Conservation (phyloP, 2,329 filamentous ascomycete genomes). For the Didymella arachidicola region DNA sequence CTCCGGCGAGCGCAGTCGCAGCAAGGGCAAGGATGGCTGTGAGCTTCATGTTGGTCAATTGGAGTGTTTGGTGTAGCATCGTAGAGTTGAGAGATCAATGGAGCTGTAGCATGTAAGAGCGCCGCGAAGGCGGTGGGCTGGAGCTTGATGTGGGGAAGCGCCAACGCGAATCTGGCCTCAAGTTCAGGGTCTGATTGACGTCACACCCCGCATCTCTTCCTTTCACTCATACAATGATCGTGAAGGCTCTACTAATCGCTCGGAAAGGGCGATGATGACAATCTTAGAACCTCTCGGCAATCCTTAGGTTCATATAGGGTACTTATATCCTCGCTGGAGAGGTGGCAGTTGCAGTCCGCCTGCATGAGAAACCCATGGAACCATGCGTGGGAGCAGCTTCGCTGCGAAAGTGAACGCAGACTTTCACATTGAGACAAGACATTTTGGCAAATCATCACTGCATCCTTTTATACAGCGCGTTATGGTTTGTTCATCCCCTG, state of each 20-base stretch:
- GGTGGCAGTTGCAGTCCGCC: not conserved
- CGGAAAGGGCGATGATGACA: not conserved
- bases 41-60: constrained; percentile 54
- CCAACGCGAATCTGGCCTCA: constrained; percentile 20
- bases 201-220: not conserved
- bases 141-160: constrained; percentile 21
- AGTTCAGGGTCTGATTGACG: constrained; percentile 15
- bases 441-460: not conserved
- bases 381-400: not conserved
- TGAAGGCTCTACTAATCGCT: not conserved
- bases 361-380: not conserved
- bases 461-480: not conserved
- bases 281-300: too few relatives aligned
- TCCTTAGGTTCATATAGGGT: too few relatives aligned
- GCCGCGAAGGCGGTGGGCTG: constrained; percentile 18
- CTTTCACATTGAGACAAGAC: not conserved
- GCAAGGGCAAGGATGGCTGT: constrained; percentile 59
- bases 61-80: constrained; percentile 12
- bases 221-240: not conserved
- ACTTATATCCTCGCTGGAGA: not conserved
- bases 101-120: not conserved
- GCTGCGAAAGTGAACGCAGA: not conserved
- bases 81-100: constrained; percentile 3
- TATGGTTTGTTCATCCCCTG: not conserved
- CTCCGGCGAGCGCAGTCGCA: constrained; percentile 52